Evolutionary conservation across 192 early-diverging fungal genomes (phyloP), one percentile per base, ranked within the genome.

Genomic region (Backusella tarrabulga): DNA sequence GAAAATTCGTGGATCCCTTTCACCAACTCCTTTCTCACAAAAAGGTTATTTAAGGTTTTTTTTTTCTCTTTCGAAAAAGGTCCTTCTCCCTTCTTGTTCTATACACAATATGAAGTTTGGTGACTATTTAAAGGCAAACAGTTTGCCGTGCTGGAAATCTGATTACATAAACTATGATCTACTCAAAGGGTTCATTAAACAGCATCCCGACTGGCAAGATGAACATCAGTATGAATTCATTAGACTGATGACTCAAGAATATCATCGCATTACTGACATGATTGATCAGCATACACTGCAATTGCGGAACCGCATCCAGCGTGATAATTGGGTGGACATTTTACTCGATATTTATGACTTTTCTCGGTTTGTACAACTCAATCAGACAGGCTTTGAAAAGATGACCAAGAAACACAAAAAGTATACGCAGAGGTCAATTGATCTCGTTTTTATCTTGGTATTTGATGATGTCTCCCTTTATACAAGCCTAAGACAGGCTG

Each of bases 361-460:
- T 66, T 89, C 92, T 72, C 92, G 91, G 77, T 95, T 90, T 74
- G 88, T 88, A 23, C 85, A 92, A 6, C 86, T 93, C 76, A 95
- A 95, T 86, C 93, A 91, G 78, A 90, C 89, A 12, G 93, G 92
- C 19, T 93, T 95, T 74, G 86, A 90, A 72, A 92, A 97, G 89
- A 97, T 98, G 78, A 84, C 98, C 75, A 99, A 99, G 83, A 99
- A 99, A 84, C 97, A 99, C 80, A 95, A 99, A 83, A 95, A 95
- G 80, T 92, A 93, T 81, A 93, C 95, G 23, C 23, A 29, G 9
- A 63, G 56, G 12, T 26, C 21, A 1, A 14, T 63, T 11, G 23
- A 63, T 4, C 56, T 63, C 9, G 56, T 63, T 14, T 63, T 63
- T 32, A 63, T 29, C 11, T 63, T 63, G 56, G 56, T 63, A 3